These are phyloP conservation scores for Rhizoclosmatium globosum DNA, from an alignment of 192 early-diverging fungal genomes.

Conservation along the genomic window DNA sequence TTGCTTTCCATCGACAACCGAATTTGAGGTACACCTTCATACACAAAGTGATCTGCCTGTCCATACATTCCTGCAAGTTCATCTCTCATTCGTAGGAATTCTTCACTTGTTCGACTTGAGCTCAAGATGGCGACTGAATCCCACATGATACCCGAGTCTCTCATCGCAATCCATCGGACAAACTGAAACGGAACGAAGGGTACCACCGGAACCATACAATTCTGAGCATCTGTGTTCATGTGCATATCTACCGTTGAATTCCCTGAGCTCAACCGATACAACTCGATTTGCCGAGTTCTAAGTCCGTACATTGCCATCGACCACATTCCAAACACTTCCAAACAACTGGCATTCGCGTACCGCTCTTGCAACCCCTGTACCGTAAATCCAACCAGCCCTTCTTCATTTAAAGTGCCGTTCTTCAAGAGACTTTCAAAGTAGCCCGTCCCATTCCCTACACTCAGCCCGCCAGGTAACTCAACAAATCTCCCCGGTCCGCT, in stretches of 20 bases:
- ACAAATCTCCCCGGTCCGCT: background rate
- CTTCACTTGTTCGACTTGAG: background rate
- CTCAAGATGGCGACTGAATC: background rate
- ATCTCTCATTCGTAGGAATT: background rate
- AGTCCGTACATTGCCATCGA: background rate
- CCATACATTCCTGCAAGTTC: background rate
- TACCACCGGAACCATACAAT: background rate
- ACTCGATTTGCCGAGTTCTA: background rate
- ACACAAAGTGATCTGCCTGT: constrained; percentile 1
- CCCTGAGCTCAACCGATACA: background rate
- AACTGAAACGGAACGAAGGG: background rate
- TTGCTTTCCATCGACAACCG: too few relatives aligned
- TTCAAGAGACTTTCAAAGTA: background rate
- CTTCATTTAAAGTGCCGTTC: background rate
- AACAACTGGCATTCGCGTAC: background rate
- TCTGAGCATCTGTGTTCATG: background rate
- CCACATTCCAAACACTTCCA: background rate
- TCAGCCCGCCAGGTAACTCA: background rate
- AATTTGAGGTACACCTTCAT: background rate
- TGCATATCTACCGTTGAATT: background rate
- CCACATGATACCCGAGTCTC: background rate
- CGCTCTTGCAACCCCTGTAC: background rate
- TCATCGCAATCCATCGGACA: background rate
- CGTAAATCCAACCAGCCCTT: background rate
- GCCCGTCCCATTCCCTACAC: background rate